Conservation (phyloP, 805 yeast species). For the Metschnikowia orientalis region DNA sequence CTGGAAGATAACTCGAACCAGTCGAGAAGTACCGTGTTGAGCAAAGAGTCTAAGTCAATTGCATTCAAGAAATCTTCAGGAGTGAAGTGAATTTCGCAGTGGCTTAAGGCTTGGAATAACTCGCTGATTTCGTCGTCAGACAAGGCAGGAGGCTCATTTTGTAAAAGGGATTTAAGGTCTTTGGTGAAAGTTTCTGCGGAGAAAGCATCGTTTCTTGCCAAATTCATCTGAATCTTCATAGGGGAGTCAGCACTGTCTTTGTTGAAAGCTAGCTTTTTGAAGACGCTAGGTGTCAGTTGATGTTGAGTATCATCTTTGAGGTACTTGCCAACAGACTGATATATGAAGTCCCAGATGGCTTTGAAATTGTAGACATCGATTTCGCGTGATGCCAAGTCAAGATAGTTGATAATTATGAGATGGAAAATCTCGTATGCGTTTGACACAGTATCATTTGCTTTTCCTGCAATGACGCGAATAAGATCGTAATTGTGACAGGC, state of each 20-base stretch:
- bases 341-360: slow-evolving; percentile 35
- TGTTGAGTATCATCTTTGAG: slow-evolving; percentile 5
- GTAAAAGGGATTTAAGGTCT: slow-evolving; percentile 24
- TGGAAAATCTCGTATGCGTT: slow-evolving; percentile 35
- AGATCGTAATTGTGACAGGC: slow-evolving; percentile 19
- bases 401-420: slow-evolving; percentile 29
- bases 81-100: too few species aligned
- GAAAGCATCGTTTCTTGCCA: slow-evolving; percentile 19
- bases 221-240: slow-evolving; percentile 25
- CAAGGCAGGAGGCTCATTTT: slow-evolving; percentile 9
- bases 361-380: slow-evolving; percentile 30
- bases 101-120: too few species aligned
- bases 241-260: slow-evolving; percentile 34
- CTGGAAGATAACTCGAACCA: slow-evolving; percentile 6
- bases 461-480: slow-evolving; percentile 32
- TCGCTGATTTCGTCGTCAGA: slow-evolving; percentile 17
- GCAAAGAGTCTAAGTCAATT: too few species aligned
- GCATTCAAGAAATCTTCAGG: too few species aligned
- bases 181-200: slow-evolving; percentile 24
- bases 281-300: not conserved
- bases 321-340: slow-evolving; percentile 22
- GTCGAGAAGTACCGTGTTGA: too few species aligned
- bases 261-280: slow-evolving; percentile 15
- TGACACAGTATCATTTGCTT: slow-evolving; percentile 21
- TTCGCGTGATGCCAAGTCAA: slow-evolving; percentile 33